Conservation (phyloP, 768 basidiomycete genomes). For the Trametes gibbosa region DNA sequence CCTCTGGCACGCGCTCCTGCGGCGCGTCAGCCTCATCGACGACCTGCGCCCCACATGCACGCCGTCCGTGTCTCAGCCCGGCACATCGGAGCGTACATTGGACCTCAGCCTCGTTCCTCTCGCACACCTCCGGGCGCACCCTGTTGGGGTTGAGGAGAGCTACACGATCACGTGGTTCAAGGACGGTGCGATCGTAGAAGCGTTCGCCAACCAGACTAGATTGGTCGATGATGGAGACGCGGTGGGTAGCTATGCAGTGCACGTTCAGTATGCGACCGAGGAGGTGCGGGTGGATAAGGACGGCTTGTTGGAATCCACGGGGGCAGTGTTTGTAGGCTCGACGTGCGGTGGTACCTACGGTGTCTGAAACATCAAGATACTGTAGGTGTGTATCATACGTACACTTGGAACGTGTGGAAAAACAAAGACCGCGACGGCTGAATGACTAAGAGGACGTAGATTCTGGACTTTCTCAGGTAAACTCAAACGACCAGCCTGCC, state of each 20-base stretch:
- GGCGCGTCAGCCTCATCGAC: conserved; percentile 62
- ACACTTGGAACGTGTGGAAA: no score
- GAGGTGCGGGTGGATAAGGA: conserved; percentile 53
- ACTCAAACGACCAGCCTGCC: no score
- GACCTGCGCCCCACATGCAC: conserved; percentile 41
- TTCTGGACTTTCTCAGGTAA: no score
- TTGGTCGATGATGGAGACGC: conserved; percentile 37
- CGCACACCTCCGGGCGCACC: conserved; percentile 49
- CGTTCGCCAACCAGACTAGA: conserved; percentile 49
- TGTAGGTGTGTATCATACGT: no score
- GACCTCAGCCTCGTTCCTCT: conserved; percentile 57
- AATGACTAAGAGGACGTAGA: no score
- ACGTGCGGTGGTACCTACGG: not conserved
- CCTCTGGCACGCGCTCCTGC: conserved; percentile 66
- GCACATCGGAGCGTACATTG: conserved; percentile 34
- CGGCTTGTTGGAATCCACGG: conserved; percentile 27
- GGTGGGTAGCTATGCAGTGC: conserved; percentile 43
- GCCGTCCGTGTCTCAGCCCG: not conserved
- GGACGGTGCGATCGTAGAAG: conserved; percentile 42
- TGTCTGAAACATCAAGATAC: no score
- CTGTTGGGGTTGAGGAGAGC: conserved; percentile 36
- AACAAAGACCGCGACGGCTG: no score
- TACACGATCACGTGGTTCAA: conserved; percentile 58
- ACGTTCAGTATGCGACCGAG: conserved; percentile 51
- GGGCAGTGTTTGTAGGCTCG: not conserved